Evolutionary conservation across 2,329 filamentous ascomycete species (phyloP), one percentile per base, ranked within the genome.

Genomic region (Penicillium brasilianum): DNA sequence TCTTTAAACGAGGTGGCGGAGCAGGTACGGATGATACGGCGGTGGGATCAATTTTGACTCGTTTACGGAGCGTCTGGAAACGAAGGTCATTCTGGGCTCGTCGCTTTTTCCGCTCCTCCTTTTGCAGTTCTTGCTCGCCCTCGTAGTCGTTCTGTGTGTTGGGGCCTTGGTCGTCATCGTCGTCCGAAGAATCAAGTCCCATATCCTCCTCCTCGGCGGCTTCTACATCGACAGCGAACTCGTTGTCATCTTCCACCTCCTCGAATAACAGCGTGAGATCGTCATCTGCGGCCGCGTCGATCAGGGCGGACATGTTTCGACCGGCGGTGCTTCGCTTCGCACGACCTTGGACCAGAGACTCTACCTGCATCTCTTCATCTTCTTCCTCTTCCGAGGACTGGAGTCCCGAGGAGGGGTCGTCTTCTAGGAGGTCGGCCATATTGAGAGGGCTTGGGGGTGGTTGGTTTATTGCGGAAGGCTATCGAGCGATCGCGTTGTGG

Each of bases 91-190:
- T 88, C 70, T 91, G 88, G 1, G 89, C 87, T 72, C 94, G 96
- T 67, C 92, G 88, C 78, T 97, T 97, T 75, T 92, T 91, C 69
- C 82, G 86, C 69, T 90, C 92, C 69, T 90, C 86, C 65, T 87
- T 89, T 77, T 95, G 88, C 57, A 99, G 77, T 77, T 96, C 92
- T 70, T 89, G 90, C 78, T 99, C 95, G 36, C 95, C 95, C 59
- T 92, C 91, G 4, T 95, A 76, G 44, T 96, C 92, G 20, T 83
- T 77, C 39, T 72, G 72, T 56, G 74, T 76, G 61, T 76, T 76
- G 1, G 89, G 83, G 55, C 87, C 82, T 76, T 86, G 88, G 60
- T 92, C 92, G 59, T 92, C 92, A 52, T 95, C 92, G 50, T 95
- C 91, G 48, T 92, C 90, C 0, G 88, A 96, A 14, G 90, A 93